Base-by-base conservation (phyloP, 352 stramenopile species). In the Globisporangium spiculum region DNA sequence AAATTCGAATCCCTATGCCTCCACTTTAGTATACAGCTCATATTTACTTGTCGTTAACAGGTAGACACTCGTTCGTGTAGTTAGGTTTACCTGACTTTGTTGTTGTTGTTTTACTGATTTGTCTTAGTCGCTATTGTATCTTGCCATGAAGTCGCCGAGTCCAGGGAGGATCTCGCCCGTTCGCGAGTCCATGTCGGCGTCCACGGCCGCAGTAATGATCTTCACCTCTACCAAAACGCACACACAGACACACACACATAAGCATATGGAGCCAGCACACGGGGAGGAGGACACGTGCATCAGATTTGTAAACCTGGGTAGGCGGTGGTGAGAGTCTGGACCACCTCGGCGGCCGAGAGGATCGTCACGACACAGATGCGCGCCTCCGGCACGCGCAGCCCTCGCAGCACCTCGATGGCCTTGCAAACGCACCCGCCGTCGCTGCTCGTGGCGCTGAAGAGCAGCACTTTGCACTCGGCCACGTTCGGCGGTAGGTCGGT, bases 291-390 rank as follows among this genome's bases (percentile, higher is more conserved):
- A 22, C 6, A 52, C 18, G 6, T 22, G 46, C 6, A 30, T 30
- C 16, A 4, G 0, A 26, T 1, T 10, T 32, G 46, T 53, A 20
- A 63, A 88, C 81, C 69, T 52, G 78, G 78, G 53, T 82, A 90
- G 41, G 70, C 63, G 38, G 50, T 68, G 52, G 67, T 65, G 41
- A 88, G 68, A 10, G 46, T 56, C 14, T 72, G 58, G 54, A 90
- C 67, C 3, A 70, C 76, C 16, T 78, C 62, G 2, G 68, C 55
- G 1, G 75, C 71, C 4, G 70, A 75, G 16, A 79, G 70, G 18
- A 87, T 62, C 36, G 74, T 60, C 27, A 81, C 82, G 20, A 90
- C 66, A 64, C 70, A 76, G 52, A 90, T 83, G n/a, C 44, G 70
- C 6, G 54, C 44, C 60, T 81, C 65, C 1, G 66, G 56, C 46